phyloP scores from a whole-genome alignment of 495 filamentous ascomycete genomes.

The Margaritispora aquatica region DNA sequence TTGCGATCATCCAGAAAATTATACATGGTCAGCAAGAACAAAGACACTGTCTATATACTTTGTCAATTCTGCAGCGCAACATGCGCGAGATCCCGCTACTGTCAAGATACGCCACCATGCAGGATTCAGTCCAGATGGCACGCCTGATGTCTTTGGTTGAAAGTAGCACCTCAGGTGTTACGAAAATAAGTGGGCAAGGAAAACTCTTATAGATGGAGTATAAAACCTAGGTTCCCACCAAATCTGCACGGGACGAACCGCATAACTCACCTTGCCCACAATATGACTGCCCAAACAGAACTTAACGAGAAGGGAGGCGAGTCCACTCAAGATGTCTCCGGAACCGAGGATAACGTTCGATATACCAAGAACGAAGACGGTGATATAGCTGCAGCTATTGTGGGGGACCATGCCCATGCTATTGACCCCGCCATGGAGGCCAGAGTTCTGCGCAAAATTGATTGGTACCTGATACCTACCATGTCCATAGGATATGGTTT shows the following conservation, averaged over 20 bases:
- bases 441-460: slow-evolving; percentile 64
- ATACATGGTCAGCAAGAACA: no score
- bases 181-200: neutral
- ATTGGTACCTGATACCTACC: slow-evolving; percentile 61
- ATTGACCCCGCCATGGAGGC: slow-evolving; percentile 46
- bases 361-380: neutral
- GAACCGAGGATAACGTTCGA: neutral
- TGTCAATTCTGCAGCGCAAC: no score
- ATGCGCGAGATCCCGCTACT: no score
- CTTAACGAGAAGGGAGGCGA: neutral
- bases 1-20: no score
- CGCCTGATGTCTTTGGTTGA: neutral
- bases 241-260: neutral
- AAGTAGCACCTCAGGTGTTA: neutral
- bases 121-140: neutral
- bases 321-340: neutral
- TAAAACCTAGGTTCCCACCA: neutral
- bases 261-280: neutral
- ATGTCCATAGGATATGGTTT: slow-evolving; percentile 69
- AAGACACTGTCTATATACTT: no score
- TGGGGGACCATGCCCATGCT: slow-evolving; percentile 42
- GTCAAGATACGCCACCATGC: neutral
- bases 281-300: neutral
- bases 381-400: slow-evolving; percentile 35
- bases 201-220: neutral